A percentile compares a stretch with the other conserved stretches of the same genome.
phyloP scores from a whole-genome alignment of 2,329 filamentous ascomycete species.

The Fonsecaea monophora region DNA sequence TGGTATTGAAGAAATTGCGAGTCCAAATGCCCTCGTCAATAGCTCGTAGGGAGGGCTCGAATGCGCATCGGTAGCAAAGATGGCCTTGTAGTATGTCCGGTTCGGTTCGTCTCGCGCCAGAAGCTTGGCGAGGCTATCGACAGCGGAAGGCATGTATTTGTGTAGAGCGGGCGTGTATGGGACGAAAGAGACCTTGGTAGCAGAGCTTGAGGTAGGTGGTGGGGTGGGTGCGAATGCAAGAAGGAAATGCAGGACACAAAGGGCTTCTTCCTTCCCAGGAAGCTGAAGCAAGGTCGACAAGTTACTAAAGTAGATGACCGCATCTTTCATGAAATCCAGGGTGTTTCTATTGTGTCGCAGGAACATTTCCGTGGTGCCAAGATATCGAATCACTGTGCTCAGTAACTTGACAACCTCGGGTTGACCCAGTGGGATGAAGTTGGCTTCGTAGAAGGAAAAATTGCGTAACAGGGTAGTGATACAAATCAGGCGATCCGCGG shows the following conservation, averaged over 20 bases:
- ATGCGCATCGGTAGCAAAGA: constrained; percentile 76
- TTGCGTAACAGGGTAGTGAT: constrained; percentile 93
- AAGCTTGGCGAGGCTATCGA: constrained; percentile 89
- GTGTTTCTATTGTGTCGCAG: constrained; percentile 82
- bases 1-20: constrained; percentile 85
- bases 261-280: constrained; percentile 83
- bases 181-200: constrained; percentile 73
- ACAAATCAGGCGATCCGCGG: constrained; percentile 85
- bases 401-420: constrained; percentile 81
- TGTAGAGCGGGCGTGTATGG: constrained; percentile 81
- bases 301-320: constrained; percentile 88
- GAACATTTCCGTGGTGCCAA: constrained; percentile 88
- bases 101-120: constrained; percentile 94
- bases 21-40: constrained; percentile 82
- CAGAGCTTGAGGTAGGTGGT: constrained; percentile 63
- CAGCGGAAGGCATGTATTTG: constrained; percentile 84
- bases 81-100: constrained; percentile 77
- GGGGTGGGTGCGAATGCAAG: constrained; percentile 87
- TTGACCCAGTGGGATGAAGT: constrained; percentile 76
- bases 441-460: constrained; percentile 82
- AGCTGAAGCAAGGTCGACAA: constrained; percentile 80
- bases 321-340: constrained; percentile 96
- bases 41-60: constrained; percentile 75
- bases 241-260: constrained; percentile 85
- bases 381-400: constrained; percentile 79